Conservation (phyloP, 345 rosid species). For the Citrus trifoliata region DNA sequence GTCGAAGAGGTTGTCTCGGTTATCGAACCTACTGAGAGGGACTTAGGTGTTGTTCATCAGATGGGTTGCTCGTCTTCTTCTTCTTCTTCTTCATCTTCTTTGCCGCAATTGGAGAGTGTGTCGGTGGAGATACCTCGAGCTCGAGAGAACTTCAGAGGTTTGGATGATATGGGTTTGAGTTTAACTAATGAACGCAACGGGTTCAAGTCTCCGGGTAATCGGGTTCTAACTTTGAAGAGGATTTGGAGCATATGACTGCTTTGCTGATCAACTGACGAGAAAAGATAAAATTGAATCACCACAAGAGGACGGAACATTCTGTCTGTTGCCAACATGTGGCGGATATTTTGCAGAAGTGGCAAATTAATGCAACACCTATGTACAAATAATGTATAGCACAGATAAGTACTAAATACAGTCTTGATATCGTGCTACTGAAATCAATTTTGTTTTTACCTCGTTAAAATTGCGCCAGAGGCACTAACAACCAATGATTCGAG, state of each 20-base stretch:
- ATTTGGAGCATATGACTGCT: constrained; percentile 20
- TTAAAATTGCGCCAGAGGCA: no score
- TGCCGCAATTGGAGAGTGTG: constrained; percentile 20
- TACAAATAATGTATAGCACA: not conserved
- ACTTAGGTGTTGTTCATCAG: constrained; percentile 11
- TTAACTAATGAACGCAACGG: constrained; percentile 1
- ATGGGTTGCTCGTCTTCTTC: constrained; percentile 14
- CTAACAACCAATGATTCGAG: no score
- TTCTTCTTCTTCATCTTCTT: not conserved
- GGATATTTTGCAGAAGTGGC: not conserved
- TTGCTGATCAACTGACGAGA: not conserved
- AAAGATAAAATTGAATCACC: not conserved
- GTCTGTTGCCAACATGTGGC: not conserved
- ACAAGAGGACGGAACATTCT: not conserved
- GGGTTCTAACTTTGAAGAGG: constrained; percentile 32
- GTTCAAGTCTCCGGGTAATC: constrained; percentile 29
- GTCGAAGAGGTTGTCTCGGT: not conserved
- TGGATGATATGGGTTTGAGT: constrained; percentile 17
- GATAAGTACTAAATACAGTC: not conserved
- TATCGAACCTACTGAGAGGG: constrained; percentile 8
- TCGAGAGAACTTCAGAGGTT: constrained; percentile 14
- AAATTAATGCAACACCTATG: not conserved
- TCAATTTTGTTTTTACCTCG: no score
- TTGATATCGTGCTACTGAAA: not conserved
- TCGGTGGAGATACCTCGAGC: constrained; percentile 30